phyloP scores from a whole-genome alignment of 2,329 filamentous ascomycete species.

The Aspergillus chevalieri region DNA sequence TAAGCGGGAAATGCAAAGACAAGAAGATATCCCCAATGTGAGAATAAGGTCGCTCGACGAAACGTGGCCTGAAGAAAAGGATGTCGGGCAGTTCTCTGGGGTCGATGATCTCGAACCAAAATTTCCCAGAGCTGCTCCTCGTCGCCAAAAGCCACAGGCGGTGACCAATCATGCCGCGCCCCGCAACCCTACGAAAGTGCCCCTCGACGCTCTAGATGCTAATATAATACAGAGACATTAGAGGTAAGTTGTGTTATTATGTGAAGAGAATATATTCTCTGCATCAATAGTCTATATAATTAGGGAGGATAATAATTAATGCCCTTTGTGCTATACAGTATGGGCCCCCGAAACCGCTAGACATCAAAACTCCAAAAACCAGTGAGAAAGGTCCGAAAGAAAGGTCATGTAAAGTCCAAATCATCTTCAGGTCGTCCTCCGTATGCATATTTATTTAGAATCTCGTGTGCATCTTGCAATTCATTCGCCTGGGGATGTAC shows the following conservation, averaged over 20 bases:
- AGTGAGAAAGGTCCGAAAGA: slow-evolving; percentile 2
- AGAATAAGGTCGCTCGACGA: slow-evolving; percentile 11
- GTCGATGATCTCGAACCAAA: slow-evolving; percentile 34
- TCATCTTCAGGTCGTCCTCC: slow-evolving; percentile 33
- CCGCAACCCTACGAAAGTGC: slow-evolving; percentile 11
- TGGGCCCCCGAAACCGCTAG: neutral
- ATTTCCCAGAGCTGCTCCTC: slow-evolving; percentile 36
- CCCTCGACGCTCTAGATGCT: neutral
- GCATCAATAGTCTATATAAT: neutral
- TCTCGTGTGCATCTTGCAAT: slow-evolving; percentile 35
- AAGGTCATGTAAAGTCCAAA: slow-evolving; percentile 14
- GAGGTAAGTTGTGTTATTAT: too few relatives aligned
- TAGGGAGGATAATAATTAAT: neutral
- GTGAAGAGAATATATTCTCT: neutral
- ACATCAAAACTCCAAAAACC: neutral
- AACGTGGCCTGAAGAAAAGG: slow-evolving; percentile 18
- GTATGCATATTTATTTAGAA: slow-evolving; percentile 35
- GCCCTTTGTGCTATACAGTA: neutral
- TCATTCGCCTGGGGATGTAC: slow-evolving; percentile 35
- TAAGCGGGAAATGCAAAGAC: slow-evolving; percentile 7
- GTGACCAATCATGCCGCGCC: slow-evolving; percentile 28
- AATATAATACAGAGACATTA: too few relatives aligned
- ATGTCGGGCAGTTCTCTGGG: slow-evolving; percentile 23
- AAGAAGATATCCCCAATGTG: slow-evolving; percentile 13
- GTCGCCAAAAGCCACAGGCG: slow-evolving; percentile 23